Conservation (phyloP, 306 rosid species). For the Casuarina equisetifolia region DNA sequence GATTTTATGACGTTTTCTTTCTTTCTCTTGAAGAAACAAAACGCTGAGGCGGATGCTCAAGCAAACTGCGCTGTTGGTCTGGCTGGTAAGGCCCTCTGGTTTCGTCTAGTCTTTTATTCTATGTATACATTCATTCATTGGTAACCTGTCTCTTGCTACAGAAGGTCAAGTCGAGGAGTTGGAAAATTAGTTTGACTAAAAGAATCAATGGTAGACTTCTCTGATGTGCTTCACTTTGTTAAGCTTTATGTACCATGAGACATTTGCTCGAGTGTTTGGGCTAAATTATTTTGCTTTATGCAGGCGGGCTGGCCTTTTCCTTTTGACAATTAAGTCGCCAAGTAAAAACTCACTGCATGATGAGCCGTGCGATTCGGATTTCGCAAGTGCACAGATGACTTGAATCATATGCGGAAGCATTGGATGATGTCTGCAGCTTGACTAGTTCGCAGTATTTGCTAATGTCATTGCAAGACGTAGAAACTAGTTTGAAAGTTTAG, state of each 20-base stretch:
- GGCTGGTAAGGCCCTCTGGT: conserved; percentile 55
- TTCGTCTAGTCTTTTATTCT: conserved; percentile 1
- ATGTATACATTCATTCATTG: not conserved
- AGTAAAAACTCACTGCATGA: conserved; percentile 11
- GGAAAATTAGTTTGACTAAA: conserved; percentile 21
- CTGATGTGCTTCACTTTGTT: conserved; percentile 18
- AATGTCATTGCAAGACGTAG: not conserved
- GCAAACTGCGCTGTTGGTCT: conserved; percentile 79
- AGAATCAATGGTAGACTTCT: conserved; percentile 7
- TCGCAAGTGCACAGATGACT: not conserved
- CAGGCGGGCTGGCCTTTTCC: conserved; percentile 14
- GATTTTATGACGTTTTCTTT: conserved; percentile 23
- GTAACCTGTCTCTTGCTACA: conserved; percentile 35
- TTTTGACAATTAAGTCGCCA: conserved; percentile 20
- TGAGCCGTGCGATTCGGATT: not conserved
- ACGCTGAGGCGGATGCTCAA: conserved; percentile 88
- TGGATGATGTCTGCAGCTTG: not conserved
- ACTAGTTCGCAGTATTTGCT: not conserved
- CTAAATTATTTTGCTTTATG: conserved; percentile 23
- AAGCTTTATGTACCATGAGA: not conserved
- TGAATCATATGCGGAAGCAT: not conserved
- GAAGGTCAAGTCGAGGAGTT: conserved; percentile 71
- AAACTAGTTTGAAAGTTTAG: not conserved
- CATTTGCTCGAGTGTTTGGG: not conserved
- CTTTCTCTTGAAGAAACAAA: conserved; percentile 50